Conservation (phyloP, 371 early-diverging fungal species). For the Haplosporangium sp. region DNA sequence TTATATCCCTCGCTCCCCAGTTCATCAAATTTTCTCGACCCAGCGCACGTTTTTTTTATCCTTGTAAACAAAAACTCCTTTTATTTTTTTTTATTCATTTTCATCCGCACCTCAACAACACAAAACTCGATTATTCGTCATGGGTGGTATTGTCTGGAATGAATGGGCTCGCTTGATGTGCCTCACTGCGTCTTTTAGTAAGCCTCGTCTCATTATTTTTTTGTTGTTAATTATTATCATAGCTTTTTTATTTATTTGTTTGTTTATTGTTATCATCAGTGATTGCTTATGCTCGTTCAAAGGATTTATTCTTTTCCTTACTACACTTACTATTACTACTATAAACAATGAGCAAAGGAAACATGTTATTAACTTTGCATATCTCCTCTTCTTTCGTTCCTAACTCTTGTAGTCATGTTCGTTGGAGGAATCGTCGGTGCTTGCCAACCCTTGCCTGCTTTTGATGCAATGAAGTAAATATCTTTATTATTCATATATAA, state of each 20-base stretch:
- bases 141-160: slow-evolving; percentile 53
- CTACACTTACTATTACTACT: not conserved
- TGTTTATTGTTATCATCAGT: no score
- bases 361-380: not conserved
- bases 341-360: slow-evolving; percentile 6
- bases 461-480: slow-evolving; percentile 42
- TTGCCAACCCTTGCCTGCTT: slow-evolving; percentile 44
- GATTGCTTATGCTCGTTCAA: not conserved
- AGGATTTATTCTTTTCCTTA: not conserved
- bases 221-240: no score
- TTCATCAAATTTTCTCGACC: not conserved
- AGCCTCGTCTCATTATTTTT: slow-evolving; percentile 8
- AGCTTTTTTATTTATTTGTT: not conserved
- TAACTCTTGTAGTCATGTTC: slow-evolving; percentile 32
- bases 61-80: not conserved
- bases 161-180: slow-evolving; percentile 53
- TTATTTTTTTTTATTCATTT: not conserved
- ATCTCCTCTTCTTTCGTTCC: not conserved
- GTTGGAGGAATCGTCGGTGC: slow-evolving; percentile 40
- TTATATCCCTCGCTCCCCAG: not conserved
- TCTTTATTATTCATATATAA: not conserved
- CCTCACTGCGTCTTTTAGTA: slow-evolving; percentile 38
- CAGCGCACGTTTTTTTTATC: not conserved
- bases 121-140: not conserved
- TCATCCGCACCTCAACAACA: no score